Percentiles rank a stretch among this genome's conserved stretches.
Conservation (phyloP, 2,329 filamentous ascomycete species). For the Tolypocladium ovalisporum region DNA sequence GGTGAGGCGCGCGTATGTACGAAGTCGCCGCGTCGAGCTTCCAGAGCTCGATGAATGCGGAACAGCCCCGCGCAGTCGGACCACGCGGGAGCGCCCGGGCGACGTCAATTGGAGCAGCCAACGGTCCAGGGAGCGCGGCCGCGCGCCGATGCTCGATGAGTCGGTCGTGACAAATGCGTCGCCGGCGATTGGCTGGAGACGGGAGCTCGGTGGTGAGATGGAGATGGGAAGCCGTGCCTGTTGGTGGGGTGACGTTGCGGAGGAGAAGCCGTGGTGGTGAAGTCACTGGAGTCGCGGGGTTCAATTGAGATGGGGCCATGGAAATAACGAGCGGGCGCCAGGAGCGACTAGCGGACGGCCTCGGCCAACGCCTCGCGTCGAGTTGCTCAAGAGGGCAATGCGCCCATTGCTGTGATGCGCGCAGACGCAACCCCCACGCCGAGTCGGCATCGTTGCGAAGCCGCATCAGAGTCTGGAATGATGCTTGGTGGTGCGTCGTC, state of each 20-base stretch:
- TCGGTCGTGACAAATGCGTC: background rate
- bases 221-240: background rate
- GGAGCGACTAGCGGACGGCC: background rate
- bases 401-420: background rate
- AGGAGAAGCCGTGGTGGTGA: background rate
- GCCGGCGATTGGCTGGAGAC: background rate
- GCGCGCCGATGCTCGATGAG: background rate
- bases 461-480: background rate
- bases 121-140: background rate
- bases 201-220: background rate
- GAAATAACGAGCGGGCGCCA: no score
- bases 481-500: no score
- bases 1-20: background rate
- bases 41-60: background rate
- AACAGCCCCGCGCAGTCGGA: background rate
- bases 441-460: background rate
- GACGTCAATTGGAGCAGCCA: background rate
- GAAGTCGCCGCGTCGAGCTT: background rate
- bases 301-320: background rate
- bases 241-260: background rate
- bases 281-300: background rate
- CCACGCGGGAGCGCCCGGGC: background rate
- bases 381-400: background rate
- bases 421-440: background rate
- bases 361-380: background rate